A percentile compares a stretch with the other conserved stretches of the same genome.
Conservation (phyloP, 2,329 filamentous ascomycete species). For the Rutstroemia sp. region DNA sequence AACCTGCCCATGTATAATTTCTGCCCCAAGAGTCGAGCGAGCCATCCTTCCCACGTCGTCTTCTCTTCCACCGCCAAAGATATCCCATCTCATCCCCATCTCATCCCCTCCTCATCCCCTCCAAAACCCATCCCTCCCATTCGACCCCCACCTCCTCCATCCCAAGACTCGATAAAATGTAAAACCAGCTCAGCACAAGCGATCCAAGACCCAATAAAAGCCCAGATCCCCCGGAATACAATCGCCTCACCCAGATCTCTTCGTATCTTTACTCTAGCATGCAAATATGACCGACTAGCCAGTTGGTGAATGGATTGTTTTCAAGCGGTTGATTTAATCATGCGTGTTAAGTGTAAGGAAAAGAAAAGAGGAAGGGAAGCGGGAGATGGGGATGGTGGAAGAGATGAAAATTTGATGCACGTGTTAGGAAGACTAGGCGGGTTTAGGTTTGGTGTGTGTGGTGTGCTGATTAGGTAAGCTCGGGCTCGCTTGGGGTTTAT, state of each 20-base stretch:
- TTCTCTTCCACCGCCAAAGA: no score
- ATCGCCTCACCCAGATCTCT: neutral
- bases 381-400: neutral
- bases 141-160: no score
- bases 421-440: neutral
- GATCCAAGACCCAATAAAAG: neutral
- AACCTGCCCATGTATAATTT: no score
- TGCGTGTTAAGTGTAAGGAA: slow-evolving; percentile 19
- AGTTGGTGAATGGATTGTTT: slow-evolving; percentile 18
- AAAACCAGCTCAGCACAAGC: slow-evolving; percentile 5
- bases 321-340: slow-evolving; percentile 27
- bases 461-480: neutral
- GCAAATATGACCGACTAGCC: slow-evolving; percentile 26
- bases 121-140: no score
- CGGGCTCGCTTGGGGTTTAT: neutral
- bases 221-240: neutral
- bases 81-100: no score
- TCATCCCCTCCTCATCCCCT: no score
- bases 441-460: neutral
- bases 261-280: slow-evolving; percentile 22
- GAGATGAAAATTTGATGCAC: neutral
- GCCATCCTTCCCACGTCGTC: no score
- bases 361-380: neutral
- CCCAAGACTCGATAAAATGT: no score
- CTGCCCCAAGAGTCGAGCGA: no score